phyloP scores from a whole-genome alignment of 768 basidiomycete species.

The Lactifluus subvellereus region DNA sequence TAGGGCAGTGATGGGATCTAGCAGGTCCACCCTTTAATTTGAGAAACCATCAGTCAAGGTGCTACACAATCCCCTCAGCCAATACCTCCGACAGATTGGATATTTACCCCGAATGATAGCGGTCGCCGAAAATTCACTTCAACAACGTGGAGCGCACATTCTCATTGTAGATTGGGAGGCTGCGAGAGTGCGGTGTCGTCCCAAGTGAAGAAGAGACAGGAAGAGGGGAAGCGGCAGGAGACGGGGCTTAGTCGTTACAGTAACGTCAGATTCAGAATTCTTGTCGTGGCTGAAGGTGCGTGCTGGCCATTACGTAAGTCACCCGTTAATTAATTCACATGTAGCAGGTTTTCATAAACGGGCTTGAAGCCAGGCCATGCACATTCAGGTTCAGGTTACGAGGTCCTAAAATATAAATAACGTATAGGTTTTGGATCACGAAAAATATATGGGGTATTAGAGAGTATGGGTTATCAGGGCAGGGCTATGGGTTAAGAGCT shows the following conservation, averaged over 20 bases:
- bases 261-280: slow-evolving; percentile 13
- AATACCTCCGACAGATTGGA: background rate
- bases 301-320: too few relatives aligned
- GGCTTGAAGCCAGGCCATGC: background rate
- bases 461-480: too few relatives aligned
- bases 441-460: too few relatives aligned
- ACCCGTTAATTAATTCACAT: background rate
- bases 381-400: too few relatives aligned
- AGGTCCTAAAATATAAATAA: too few relatives aligned
- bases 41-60: background rate
- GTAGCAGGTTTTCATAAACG: background rate
- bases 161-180: background rate
- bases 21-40: background rate
- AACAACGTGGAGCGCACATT: background rate
- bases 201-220: too few relatives aligned
- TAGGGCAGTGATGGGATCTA: background rate
- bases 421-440: too few relatives aligned
- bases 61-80: background rate
- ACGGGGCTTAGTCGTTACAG: too few relatives aligned
- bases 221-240: too few relatives aligned
- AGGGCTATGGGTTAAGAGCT: too few relatives aligned
- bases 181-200: too few relatives aligned
- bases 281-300: slow-evolving; percentile 4
- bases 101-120: background rate
- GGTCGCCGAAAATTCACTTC: background rate